Evolutionary conservation across 352 stramenopile genomes (phyloP).

Genomic region (Globisporangium alternatum): DNA sequence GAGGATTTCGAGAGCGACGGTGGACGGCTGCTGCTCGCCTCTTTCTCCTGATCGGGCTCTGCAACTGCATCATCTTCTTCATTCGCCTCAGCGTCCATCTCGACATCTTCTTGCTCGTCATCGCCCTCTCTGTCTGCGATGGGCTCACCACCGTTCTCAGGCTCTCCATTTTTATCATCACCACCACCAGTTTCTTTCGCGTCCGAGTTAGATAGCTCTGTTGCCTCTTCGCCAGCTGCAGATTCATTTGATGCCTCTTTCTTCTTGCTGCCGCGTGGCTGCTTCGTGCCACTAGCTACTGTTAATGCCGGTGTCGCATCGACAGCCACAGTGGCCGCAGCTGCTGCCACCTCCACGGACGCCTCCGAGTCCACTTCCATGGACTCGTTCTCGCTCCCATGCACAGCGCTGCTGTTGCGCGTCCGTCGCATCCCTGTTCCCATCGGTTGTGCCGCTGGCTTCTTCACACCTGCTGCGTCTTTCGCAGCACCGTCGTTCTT

Average conservation of each 20-base stretch:
- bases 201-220: neutral
- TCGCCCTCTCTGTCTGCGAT: neutral
- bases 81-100: neutral
- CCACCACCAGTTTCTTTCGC: neutral
- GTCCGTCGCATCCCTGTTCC: slow-evolving; percentile 7
- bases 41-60: slow-evolving; percentile 10
- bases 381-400: slow-evolving; percentile 2
- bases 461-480: neutral
- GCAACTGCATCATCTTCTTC: neutral
- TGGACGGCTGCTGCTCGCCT: neutral
- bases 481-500: neutral
- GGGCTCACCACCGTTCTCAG: neutral
- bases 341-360: neutral
- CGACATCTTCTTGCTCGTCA: neutral
- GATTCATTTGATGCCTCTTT: neutral
- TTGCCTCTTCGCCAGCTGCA: neutral
- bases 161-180: neutral
- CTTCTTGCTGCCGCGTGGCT: neutral
- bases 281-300: neutral
- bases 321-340: neutral
- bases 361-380: slow-evolving; percentile 10
- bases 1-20: neutral
- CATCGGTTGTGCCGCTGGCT: neutral
- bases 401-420: neutral
- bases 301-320: neutral